Base-by-base conservation (phyloP, 805 yeast species). In the Barnettozyma vustinii region DNA sequence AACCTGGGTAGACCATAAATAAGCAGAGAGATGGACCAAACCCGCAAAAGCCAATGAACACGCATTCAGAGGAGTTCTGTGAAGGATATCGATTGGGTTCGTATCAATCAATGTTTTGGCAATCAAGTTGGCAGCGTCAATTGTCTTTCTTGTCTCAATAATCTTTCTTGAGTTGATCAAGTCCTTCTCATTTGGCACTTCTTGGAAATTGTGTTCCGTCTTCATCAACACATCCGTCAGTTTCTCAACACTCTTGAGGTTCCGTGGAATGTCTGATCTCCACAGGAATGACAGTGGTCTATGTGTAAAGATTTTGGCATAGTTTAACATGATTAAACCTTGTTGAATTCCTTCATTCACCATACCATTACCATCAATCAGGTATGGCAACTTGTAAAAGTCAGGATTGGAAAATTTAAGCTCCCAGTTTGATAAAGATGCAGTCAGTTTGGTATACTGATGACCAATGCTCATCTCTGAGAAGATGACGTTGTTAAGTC, bases 341-440 rank as follows among this genome's bases (percentile, higher is more conserved):
- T 77, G 81, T 46, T 75, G 79, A 3, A 76, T 73, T 26, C 81
- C 82, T 49, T 77, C 80, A 55, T 77, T 77, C 12, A 77, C 76
- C 6, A 52, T 52, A 1, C 81, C 81, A 52, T 62, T 61, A 15
- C 66, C 56, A 52, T 70, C 67, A 12, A 77, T 66, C 27, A 77
- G 59, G 46, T 68, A 68, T 1, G 80, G 79, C 9, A 72, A 61
- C 46, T 65, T 62, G 51, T 68, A 72, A 18, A 68, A 52, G 36
- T 67, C 72, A 0, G 79, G 79, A 44, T 73, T 68, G 15, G 68
- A 69, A 25, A 77, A 62, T 50, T 68, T 67, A 65, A 76, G 57
- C 51, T 75, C 79, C 80, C 79, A 74, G 51, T 72, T 75, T 2
- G 79, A 76, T 19, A 77, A 60, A 0, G 76, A 70, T 1, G 79